A percentile compares a stretch with the other conserved stretches of the same genome.
Evolutionary conservation across 768 basidiomycete genomes (phyloP).

Genomic region (Russula foetens): DNA sequence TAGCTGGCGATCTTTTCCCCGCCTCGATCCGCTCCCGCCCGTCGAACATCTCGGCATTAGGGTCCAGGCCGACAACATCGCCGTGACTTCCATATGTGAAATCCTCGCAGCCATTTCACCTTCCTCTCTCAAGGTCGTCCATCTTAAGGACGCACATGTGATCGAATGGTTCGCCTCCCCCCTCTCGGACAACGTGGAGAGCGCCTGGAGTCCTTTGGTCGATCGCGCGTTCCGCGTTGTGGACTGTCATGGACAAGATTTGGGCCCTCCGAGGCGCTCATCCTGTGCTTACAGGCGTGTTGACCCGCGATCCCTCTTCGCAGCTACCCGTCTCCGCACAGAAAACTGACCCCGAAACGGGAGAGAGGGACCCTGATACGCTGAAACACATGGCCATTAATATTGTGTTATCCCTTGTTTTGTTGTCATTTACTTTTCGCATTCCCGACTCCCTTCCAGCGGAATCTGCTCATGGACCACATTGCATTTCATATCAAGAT

Average conservation of each 20-base stretch:
- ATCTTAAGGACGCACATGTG: background rate
- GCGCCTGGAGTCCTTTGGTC: slow-evolving; percentile 5
- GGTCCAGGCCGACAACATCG: background rate
- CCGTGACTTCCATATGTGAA: background rate
- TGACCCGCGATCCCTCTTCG: background rate
- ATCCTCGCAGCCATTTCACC: background rate
- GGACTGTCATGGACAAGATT: background rate
- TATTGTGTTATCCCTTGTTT: background rate
- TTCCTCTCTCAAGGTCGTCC: slow-evolving; percentile 1
- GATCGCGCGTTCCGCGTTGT: slow-evolving; percentile 2
- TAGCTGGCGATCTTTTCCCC: slow-evolving; percentile 1
- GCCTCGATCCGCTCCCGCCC: background rate
- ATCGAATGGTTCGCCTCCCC: slow-evolving; percentile 1
- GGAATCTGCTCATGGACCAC: background rate
- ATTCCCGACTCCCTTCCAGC: background rate
- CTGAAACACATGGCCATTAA: background rate
- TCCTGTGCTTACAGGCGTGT: background rate
- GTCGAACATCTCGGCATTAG: background rate
- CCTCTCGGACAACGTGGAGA: background rate
- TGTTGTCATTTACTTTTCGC: background rate
- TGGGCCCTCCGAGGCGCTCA: background rate
- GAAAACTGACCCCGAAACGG: background rate
- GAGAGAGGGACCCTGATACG: background rate
- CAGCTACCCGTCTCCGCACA: background rate
- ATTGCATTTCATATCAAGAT: background rate